Base-by-base conservation (phyloP, 345 rosid genomes). In the Aquilaria yunnanensis region DNA sequence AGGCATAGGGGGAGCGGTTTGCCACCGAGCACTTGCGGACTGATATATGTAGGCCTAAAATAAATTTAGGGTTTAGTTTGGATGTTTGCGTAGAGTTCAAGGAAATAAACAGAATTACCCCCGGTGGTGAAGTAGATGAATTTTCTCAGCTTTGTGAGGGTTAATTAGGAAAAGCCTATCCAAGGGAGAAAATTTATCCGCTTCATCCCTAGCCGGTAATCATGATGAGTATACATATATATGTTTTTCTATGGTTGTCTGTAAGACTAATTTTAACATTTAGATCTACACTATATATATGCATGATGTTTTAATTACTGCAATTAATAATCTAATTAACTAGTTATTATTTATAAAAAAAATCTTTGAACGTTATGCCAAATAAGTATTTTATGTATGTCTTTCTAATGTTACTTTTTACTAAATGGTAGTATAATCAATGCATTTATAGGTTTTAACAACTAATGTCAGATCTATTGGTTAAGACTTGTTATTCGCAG, bases 121-220 rank as follows among this genome's bases (percentile, higher is more conserved):
- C 52, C 51, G 69, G 83, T 67, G 76, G 71, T 84, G 90, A 84
- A 82, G 90, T 68, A 59, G 85, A 78, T 74, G 80, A 84, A 84
- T 87, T 84, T 87, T 84, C 85, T 78, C 67, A 75, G 43, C 56
- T 62, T 56, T n/a, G 30, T 68, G 12, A 64, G 56, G 12, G 10
- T 3, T 34, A 9, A 32, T 47, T 14, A 7, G 37, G 34, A 45
- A 16, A 16, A 14, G 14, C 31, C 57, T 63, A 50, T 52, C 45
- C 32, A 60, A 58, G 50, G 75, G 77, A 72, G 87, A 75, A 86
- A 86, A 81, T 83, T 86, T 77, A 72, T 83, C 78, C 58, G 67
- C 93, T 81, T 80, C 89, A 86, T 68, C 68, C 78, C 81, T 71
- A 55, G 60, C 29, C 63, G 77, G 80, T 70, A 68, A 53, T 70